Evolutionary conservation across 1,139 yeast species (phyloP), one percentile per base, ranked within the genome.

Genomic region (Taphrina confusa): DNA sequence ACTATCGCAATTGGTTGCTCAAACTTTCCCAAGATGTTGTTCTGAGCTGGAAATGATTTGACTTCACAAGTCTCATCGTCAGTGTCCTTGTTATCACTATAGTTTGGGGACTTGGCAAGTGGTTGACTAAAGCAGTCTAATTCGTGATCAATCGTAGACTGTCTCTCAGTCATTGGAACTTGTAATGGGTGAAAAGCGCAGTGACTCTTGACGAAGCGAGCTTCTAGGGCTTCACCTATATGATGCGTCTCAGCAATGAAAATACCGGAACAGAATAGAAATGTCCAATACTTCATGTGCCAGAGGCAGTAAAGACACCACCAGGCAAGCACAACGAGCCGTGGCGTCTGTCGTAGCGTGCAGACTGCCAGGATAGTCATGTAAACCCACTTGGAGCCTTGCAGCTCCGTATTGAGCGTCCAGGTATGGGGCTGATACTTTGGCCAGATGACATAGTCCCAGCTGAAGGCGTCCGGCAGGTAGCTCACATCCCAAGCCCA

Each of bases 281-380:
- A 52, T 9, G 57, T 42, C 28, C 45, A 52, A 34, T 52, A 52
- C 42, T 52, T 39, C 40, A 52, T 30, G 14, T 52, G 57, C 57
- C 49, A 39, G 33, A 52, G 57, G 23, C 57, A 52, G 31, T 52
- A 52, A 22, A 52, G 34, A 9, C 57, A 52, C 57, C 57, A 52
- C 23, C 45, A 44, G 11, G 40, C 40, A 4, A 52, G 34, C 18
- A 52, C 31, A 4, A 52, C 30, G 47, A 52, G 34, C 20, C 57
- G 31, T 5, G 57, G 57, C 20, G 20, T 44, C n/a, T 39, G 47
- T 28, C 37, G 28, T 23, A 52, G 33, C 14, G 49, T 31, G 30
- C 49, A 52, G 20, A 39, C 22, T 16, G 57, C 57, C 20, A 52
- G 40, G 11, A 52, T 18, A 14, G 46, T 44, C 49, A 52, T 18